Evolutionary conservation across 176 grass and related monocot species (phyloP).

Genomic region (Oryza meyeriana): DNA sequence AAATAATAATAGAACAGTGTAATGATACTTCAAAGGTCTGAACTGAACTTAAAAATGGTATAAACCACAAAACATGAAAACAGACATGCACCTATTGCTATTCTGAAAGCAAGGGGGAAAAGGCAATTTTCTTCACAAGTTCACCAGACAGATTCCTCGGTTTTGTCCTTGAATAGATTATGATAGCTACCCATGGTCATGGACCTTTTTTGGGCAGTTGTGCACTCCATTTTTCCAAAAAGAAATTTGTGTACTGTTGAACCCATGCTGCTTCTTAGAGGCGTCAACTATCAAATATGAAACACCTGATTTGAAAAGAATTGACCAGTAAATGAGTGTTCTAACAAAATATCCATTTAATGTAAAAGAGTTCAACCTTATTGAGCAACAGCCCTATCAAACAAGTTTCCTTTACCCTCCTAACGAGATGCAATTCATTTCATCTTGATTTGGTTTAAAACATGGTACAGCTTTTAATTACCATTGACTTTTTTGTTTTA

Average conservation of each 20-base stretch:
- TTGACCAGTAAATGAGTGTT: background rate
- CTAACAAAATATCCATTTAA: background rate
- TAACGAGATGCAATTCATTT: conserved; percentile 4
- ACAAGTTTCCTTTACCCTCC: conserved; percentile 8
- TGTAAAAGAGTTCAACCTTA: background rate
- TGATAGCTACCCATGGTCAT: background rate
- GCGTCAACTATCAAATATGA: background rate
- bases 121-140: background rate
- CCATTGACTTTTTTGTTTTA: background rate
- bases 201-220: background rate
- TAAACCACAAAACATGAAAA: conserved; percentile 9
- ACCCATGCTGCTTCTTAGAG: background rate
- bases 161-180: background rate
- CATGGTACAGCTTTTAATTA: conserved; percentile 9
- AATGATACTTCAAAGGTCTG: background rate
- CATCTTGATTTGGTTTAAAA: conserved; percentile 14
- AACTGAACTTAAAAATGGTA: background rate
- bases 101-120: background rate
- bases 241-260: background rate
- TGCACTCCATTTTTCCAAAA: background rate
- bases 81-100: background rate
- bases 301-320: background rate
- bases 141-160: background rate
- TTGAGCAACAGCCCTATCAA: background rate
- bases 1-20: background rate